phyloP scores from a whole-genome alignment of 2,329 filamentous ascomycete species.

The Myriosclerotinia curreyana region DNA sequence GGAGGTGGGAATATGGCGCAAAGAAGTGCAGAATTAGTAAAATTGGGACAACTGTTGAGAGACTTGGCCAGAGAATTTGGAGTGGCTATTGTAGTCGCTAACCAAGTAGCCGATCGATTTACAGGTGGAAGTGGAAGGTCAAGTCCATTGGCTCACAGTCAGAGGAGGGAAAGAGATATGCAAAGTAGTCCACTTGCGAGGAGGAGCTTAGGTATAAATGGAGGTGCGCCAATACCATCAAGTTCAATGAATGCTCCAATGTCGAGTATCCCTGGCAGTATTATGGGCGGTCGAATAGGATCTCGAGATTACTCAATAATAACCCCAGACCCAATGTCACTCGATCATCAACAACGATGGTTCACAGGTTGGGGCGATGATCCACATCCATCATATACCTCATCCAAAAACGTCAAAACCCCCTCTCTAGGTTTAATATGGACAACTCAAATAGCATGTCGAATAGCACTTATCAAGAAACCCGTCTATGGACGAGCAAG shows the following conservation, averaged over 20 bases:
- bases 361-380: conserved; percentile 94
- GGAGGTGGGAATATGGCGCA: conserved; percentile 62
- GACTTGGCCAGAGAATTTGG: conserved; percentile 70
- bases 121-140: conserved; percentile 21
- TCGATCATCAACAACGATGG: conserved; percentile 90
- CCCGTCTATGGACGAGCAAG: conserved; percentile 48
- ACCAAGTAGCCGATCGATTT: conserved; percentile 93
- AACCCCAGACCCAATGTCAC: conserved; percentile 57
- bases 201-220: background rate
- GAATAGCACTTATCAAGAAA: conserved; percentile 76
- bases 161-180: conserved; percentile 8
- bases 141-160: conserved; percentile 22
- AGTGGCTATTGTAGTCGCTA: conserved; percentile 85
- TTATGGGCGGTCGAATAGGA: background rate
- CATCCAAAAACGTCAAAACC: conserved; percentile 62
- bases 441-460: conserved; percentile 82
- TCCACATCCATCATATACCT: conserved; percentile 37
- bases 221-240: conserved; percentile 27
- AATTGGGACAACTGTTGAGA: conserved; percentile 71
- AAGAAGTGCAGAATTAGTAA: conserved; percentile 72
- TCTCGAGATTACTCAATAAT: conserved; percentile 24
- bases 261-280: conserved; percentile 27
- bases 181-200: conserved; percentile 33
- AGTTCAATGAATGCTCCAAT: conserved; percentile 30
- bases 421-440: conserved; percentile 85